Evolutionary conservation across 2,329 filamentous ascomycete species (phyloP).

Genomic region (Juglanconis oblonga): DNA sequence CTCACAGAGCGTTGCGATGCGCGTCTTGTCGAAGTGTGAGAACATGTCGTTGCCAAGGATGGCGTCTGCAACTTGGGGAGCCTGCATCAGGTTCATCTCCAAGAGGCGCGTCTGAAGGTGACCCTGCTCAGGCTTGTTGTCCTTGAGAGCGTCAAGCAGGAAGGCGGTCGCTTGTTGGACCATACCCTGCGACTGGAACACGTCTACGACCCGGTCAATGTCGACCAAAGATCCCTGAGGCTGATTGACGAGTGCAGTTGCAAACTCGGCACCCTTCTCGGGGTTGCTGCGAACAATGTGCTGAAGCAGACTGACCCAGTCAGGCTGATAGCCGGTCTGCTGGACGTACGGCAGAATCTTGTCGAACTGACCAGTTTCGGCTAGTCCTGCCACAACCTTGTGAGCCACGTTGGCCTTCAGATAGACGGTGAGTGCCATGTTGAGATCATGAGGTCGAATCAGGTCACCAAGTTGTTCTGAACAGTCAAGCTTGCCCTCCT

Average conservation of each 20-base stretch:
- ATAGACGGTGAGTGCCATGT: constrained; percentile 85
- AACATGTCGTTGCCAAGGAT: constrained; percentile 99
- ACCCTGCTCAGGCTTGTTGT: constrained; percentile 90
- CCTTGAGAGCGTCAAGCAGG: constrained; percentile 89
- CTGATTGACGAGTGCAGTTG: constrained; percentile 84
- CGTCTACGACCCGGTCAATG: constrained; percentile 90
- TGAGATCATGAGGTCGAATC: constrained; percentile 83
- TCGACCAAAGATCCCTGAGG: constrained; percentile 86
- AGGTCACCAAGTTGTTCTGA: constrained; percentile 96
- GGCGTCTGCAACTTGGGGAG: constrained; percentile 94
- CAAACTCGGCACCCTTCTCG: constrained; percentile 93
- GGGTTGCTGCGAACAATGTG: constrained; percentile 89
- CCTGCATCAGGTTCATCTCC: constrained; percentile 97
- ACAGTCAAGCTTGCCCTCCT: constrained; percentile 91
- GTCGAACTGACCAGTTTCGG: constrained; percentile 94
- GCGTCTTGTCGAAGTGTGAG: constrained; percentile 88
- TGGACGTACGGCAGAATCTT: constrained; percentile 91
- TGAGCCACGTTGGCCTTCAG: constrained; percentile 84
- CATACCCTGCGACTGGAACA: constrained; percentile 98
- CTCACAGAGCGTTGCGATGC: constrained; percentile 88
- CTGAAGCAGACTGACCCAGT: constrained; percentile 88
- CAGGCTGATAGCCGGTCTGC: constrained; percentile 85
- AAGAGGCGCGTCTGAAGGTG: constrained; percentile 90
- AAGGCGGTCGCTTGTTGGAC: constrained; percentile 98
- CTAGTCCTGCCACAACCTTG: constrained; percentile 93